phyloP scores from a whole-genome alignment of 1,284 basidiomycete genomes.

The Ustilago bromivora region DNA sequence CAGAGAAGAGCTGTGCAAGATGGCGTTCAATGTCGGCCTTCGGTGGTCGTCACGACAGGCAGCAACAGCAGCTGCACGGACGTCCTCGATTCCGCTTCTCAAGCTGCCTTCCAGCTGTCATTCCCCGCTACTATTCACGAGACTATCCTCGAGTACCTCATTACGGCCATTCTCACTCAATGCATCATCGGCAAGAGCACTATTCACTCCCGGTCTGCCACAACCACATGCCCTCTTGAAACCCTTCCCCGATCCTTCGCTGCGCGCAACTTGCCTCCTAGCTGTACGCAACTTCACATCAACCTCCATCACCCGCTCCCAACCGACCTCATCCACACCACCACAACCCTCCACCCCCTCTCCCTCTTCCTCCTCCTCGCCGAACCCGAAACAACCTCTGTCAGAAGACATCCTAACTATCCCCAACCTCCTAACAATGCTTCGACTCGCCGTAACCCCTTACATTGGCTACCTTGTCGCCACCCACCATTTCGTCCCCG shows the following conservation, averaged over 20 bases:
- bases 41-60: constrained; percentile 4
- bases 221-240: not conserved
- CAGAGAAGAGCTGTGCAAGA: not conserved
- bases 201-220: not conserved
- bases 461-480: constrained; percentile 91
- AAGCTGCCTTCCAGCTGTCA: not conserved
- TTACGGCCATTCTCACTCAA: not conserved
- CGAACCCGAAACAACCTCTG: constrained; percentile 8
- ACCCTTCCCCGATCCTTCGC: not conserved
- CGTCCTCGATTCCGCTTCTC: not conserved
- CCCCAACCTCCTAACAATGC: constrained; percentile 89
- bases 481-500: constrained; percentile 82
- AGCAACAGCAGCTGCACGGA: not conserved
- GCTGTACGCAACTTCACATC: constrained; percentile 2
- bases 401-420: constrained; percentile 94
- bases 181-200: not conserved
- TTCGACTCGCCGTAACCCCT: constrained; percentile 88
- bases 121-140: not conserved
- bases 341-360: constrained; percentile 68
- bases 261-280: not conserved
- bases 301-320: constrained; percentile 37
- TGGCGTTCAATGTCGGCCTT: constrained; percentile 25
- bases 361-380: not conserved
- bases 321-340: constrained; percentile 74
- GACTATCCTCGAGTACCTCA: not conserved